Base-by-base conservation (phyloP, 1,139 yeast genomes). In the Taphrina wiesneri region DNA sequence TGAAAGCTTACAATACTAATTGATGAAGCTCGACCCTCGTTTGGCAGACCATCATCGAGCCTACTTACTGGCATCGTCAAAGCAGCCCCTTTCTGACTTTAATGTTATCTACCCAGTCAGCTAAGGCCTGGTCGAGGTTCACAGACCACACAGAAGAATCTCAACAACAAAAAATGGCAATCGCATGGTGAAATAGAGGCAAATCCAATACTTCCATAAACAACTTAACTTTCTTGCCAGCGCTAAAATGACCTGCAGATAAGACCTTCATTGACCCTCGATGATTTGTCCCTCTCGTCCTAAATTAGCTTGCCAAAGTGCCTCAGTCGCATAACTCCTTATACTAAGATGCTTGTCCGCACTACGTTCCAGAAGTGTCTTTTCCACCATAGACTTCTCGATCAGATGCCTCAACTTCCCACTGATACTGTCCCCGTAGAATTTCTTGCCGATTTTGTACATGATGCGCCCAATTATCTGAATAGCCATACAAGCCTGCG, bases 241-340 rank as follows among this genome's bases (percentile, higher is more conserved):
- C 49, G 49, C 49, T 45, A 45, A 11, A 23, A 11, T 21, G 19
- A n/a, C 26, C n/a, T n/a, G 7, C 17, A 11, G 2, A 3, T 17
- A 2, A 3, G 32, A 15, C 23, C 30, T 2, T 54, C 45, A 54
- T 41, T 54, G 59, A 15, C 59, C 59, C n/a, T 36, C 47, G 7
- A 54, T 36, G 6, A 54, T 54, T 21, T 19, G 30, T 39, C 59
- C 59, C 23, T 39, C 59, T 15, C 59, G 30, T 23, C 59, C 64
- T 13, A 86, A 83, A 72, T 82, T 86, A 93, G 96, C 90, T 64
- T 92, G 79, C 97, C 98, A 93, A 52, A 93, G 80, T 0, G 98
- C 97, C 71, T 93, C 99, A 25, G 89, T 82, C 0, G 98, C 97
- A 73, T 91, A 89, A 70, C 85, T 88, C 70, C 91, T 80, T 2